phyloP scores from a whole-genome alignment of 2,329 filamentous ascomycete genomes.

The Sarocladiaceae sp. region DNA sequence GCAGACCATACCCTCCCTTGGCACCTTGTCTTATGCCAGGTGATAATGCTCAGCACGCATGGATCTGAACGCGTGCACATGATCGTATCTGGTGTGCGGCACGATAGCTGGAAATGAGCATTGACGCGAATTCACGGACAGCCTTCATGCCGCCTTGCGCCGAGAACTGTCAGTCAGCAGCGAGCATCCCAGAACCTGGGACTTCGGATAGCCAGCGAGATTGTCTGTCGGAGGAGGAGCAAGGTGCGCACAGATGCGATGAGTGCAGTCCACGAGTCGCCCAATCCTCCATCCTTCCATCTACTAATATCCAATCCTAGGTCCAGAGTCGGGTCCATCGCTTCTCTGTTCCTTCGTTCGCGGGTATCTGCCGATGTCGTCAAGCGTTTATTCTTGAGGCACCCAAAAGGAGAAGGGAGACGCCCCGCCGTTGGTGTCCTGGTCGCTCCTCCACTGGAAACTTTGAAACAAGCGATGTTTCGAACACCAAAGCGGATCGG shows the following conservation, averaged over 20 bases:
- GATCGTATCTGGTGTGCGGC: not conserved
- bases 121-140: not conserved
- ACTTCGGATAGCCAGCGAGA: no score
- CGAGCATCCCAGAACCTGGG: no score
- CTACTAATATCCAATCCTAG: no score
- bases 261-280: no score
- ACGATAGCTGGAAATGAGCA: conserved; percentile 4
- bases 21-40: conserved; percentile 8
- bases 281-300: no score
- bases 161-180: not conserved
- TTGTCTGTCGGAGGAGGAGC: no score
- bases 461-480: conserved; percentile 7
- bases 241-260: no score
- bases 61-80: not conserved
- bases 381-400: not conserved
- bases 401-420: not conserved
- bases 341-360: no score
- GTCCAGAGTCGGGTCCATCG: no score
- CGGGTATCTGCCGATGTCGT: no score
- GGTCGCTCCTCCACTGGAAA: not conserved
- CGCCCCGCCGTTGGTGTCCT: not conserved
- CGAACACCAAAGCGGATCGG: not conserved
- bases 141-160: not conserved
- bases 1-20: no score
- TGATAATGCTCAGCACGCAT: conserved; percentile 5